Conservation (phyloP, 768 basidiomycete genomes). For the Pleurotus cornucopiae region DNA sequence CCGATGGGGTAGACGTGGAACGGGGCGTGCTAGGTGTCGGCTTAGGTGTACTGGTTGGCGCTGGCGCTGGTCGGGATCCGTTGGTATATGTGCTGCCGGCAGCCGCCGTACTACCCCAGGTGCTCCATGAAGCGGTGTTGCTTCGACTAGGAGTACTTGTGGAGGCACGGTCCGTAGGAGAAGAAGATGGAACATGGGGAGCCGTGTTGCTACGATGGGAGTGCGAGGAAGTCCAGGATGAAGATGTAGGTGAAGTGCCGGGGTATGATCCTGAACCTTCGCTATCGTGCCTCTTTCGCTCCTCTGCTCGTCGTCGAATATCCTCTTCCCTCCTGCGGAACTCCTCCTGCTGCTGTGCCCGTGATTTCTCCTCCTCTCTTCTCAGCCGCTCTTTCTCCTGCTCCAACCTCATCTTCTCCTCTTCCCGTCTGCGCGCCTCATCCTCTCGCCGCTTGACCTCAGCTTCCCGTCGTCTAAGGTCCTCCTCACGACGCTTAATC, state of each 20-base stretch:
- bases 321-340: slow-evolving; percentile 40
- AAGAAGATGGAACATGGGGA: slow-evolving; percentile 27
- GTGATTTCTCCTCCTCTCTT: slow-evolving; percentile 25
- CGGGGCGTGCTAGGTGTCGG: neutral
- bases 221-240: slow-evolving; percentile 24
- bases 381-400: slow-evolving; percentile 19
- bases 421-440: slow-evolving; percentile 19
- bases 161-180: slow-evolving; percentile 26
- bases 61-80: neutral
- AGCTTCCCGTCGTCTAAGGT: slow-evolving; percentile 29
- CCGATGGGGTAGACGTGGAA: slow-evolving; percentile 23
- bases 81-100: slow-evolving; percentile 5
- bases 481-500: slow-evolving; percentile 20
- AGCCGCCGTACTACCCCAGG: neutral
- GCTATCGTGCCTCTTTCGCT: slow-evolving; percentile 43
- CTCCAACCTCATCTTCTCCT: slow-evolving; percentile 18
- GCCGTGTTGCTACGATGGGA: slow-evolving; percentile 19
- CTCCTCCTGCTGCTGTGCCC: slow-evolving; percentile 32
- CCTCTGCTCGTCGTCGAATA: slow-evolving; percentile 34
- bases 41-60: neutral
- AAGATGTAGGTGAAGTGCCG: slow-evolving; percentile 20
- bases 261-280: slow-evolving; percentile 18
- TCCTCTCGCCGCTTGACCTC: slow-evolving; percentile 30
- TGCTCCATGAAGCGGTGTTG: slow-evolving; percentile 6
- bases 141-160: slow-evolving; percentile 11